These are phyloP conservation scores for Mycosarcoma mackinlayi DNA, from an alignment of 1,284 basidiomycete species.

Conservation along the genomic window DNA sequence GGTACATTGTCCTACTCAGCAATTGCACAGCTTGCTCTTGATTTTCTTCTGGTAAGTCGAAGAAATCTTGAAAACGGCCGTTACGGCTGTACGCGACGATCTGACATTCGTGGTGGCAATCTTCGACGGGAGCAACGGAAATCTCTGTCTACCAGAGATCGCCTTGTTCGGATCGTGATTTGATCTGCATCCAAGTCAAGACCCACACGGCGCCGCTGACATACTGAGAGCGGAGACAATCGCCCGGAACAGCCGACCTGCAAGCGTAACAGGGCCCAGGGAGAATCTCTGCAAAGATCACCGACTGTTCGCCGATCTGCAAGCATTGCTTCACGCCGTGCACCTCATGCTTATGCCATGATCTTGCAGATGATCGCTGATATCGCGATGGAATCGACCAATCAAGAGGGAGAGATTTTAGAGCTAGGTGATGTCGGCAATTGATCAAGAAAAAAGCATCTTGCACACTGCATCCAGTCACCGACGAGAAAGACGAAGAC, in stretches of 20 bases:
- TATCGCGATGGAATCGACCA: constrained; percentile 16
- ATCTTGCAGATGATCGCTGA: constrained; percentile 12
- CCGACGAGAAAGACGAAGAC: background rate
- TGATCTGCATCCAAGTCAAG: background rate
- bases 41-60: too few relatives aligned
- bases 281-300: background rate
- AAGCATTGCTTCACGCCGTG: background rate
- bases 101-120: background rate
- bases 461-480: background rate
- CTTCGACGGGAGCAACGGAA: background rate
- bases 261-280: background rate
- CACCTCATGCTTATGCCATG: background rate
- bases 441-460: background rate
- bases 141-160: too few relatives aligned
- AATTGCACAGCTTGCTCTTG: too few relatives aligned
- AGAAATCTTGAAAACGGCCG: too few relatives aligned
- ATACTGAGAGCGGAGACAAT: constrained; percentile 5
- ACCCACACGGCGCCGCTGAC: too few relatives aligned
- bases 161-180: background rate
- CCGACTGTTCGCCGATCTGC: constrained; percentile 13
- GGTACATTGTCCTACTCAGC: too few relatives aligned
- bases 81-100: background rate
- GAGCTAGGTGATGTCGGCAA: constrained; percentile 16
- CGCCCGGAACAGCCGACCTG: constrained; percentile 21
- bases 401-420: constrained; percentile 19